Evolutionary conservation across 345 rosid species (phyloP).

Genomic region (Hevea brasiliensis): DNA sequence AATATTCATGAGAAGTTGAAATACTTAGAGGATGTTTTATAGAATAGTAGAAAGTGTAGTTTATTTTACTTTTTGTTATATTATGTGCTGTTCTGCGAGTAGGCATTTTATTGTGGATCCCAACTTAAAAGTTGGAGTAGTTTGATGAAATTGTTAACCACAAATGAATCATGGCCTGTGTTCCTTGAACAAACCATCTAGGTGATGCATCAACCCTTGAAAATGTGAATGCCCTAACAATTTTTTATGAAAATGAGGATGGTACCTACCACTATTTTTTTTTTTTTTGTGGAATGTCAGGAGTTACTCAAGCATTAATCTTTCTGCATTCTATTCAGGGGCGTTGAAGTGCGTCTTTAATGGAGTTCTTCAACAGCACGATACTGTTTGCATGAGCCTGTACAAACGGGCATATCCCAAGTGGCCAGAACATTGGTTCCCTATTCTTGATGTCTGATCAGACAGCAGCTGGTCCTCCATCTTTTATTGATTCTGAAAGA

Average conservation of each 20-base stretch:
- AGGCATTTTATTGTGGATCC: neutral
- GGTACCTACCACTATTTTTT: neutral
- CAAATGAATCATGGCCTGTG: neutral
- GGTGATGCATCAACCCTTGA: neutral
- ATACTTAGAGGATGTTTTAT: neutral
- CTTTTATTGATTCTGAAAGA: conserved; percentile 7
- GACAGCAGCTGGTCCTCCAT: conserved; percentile 4
- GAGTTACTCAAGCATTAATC: neutral
- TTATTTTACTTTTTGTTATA: neutral
- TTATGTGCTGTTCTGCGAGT: neutral
- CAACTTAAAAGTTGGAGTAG: neutral
- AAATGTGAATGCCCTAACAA: neutral
- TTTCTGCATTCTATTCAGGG: conserved; percentile 42
- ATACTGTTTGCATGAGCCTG: conserved; percentile 84
- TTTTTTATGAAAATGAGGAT: neutral
- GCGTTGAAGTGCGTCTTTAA: conserved; percentile 87
- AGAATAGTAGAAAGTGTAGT: neutral
- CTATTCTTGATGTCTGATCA: conserved; percentile 46
- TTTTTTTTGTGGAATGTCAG: neutral
- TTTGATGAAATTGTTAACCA: neutral
- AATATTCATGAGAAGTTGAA: neutral
- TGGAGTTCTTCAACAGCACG: conserved; percentile 83
- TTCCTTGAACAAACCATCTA: neutral
- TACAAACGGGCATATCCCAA: conserved; percentile 89
- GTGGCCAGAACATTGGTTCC: conserved; percentile 79